Percentiles rank a stretch among this genome's conserved stretches.
Conservation (phyloP, 2,329 filamentous ascomycete species). For the Aaosphaeria arxii region DNA sequence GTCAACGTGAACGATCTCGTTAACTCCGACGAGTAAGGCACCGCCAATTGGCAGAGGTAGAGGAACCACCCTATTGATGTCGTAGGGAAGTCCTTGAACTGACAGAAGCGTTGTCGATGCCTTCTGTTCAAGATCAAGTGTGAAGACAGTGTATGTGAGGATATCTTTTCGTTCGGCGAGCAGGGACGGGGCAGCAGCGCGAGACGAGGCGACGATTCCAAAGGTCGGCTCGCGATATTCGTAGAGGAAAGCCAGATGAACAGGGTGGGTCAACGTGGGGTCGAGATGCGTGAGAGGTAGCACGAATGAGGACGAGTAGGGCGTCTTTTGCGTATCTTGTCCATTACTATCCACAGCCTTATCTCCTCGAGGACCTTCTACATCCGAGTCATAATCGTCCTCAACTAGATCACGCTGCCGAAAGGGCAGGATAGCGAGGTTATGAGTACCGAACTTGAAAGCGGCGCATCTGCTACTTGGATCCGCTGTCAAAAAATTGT, state of each 20-base stretch:
- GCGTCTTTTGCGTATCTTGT: constrained; percentile 52
- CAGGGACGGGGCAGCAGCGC: constrained; percentile 70
- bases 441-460: constrained; percentile 85
- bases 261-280: constrained; percentile 79
- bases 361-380: constrained; percentile 55
- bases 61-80: constrained; percentile 78
- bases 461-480: constrained; percentile 91
- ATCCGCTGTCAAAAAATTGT: constrained; percentile 82
- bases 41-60: constrained; percentile 85
- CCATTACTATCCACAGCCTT: constrained; percentile 32
- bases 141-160: constrained; percentile 90
- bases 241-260: constrained; percentile 89
- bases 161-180: constrained; percentile 76
- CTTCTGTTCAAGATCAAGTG: constrained; percentile 86
- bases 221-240: constrained; percentile 98
- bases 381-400: constrained; percentile 83
- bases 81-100: constrained; percentile 79
- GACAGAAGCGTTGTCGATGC: constrained; percentile 91
- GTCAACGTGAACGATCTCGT: constrained; percentile 92
- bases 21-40: constrained; percentile 78
- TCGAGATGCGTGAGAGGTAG: constrained; percentile 86
- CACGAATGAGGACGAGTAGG: constrained; percentile 90
- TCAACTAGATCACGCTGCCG: constrained; percentile 82
- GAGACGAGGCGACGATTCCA: constrained; percentile 80
- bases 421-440: constrained; percentile 91